phyloP scores from a whole-genome alignment of 768 basidiomycete species.

The Lactarius trivialis region DNA sequence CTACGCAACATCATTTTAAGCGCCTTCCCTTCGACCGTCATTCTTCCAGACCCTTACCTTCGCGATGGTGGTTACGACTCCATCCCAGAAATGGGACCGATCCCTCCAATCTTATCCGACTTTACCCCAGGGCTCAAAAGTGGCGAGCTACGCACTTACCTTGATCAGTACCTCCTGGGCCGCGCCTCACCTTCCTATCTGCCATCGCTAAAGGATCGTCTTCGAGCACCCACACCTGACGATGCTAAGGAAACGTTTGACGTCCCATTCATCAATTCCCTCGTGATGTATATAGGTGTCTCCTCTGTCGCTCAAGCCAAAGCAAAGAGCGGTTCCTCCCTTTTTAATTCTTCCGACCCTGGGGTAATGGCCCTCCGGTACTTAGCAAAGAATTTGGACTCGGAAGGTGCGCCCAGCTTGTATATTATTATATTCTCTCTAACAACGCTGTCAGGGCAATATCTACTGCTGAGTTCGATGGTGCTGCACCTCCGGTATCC shows the following conservation, averaged over 20 bases:
- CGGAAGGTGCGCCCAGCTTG: conserved; percentile 62
- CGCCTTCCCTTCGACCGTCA: conserved; percentile 79
- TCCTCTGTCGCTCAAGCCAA: conserved; percentile 87
- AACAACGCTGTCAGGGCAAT: conserved; percentile 61
- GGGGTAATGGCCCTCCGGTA: conserved; percentile 82
- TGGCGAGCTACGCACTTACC: conserved; percentile 66
- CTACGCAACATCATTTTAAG: conserved; percentile 94
- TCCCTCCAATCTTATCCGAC: conserved; percentile 88
- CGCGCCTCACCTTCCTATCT: conserved; percentile 68
- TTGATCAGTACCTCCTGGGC: conserved; percentile 83
- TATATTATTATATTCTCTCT: not conserved
- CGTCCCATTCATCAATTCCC: conserved; percentile 81
- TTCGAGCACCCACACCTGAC: conserved; percentile 45
- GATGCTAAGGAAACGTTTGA: conserved; percentile 68
- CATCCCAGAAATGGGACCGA: conserved; percentile 85
- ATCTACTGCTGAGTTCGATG: conserved; percentile 88
- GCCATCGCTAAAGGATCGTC: conserved; percentile 69
- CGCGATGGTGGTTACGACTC: conserved; percentile 66
- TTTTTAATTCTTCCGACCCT: conserved; percentile 77
- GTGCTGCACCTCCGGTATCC: conserved; percentile 95
- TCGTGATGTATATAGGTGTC: conserved; percentile 95
- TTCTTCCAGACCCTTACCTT: conserved; percentile 83
- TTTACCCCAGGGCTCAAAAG: conserved; percentile 77
- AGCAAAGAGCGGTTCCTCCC: conserved; percentile 70
- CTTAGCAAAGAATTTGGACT: conserved; percentile 76